These are phyloP conservation scores for Bipolaris cookei DNA, from an alignment of 2,329 filamentous ascomycete species.

Conservation along the genomic window DNA sequence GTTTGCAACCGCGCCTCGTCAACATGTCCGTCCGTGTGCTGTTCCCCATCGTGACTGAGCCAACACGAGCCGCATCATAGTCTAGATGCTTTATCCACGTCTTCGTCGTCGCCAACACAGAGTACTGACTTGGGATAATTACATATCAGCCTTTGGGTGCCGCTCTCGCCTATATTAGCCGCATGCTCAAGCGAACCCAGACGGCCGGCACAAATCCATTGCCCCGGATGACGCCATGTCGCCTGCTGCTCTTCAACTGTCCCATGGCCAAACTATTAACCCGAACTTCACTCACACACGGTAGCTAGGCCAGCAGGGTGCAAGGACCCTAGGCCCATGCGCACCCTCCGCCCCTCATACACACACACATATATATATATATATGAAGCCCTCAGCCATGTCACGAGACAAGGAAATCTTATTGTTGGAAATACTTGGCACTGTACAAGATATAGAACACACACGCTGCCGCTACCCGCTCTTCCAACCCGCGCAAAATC, in stretches of 20 bases:
- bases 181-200: conserved; percentile 11
- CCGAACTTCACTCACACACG: not conserved
- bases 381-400: not conserved
- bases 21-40: too few species aligned
- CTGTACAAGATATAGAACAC: conserved; percentile 51
- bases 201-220: not conserved
- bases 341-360: not conserved
- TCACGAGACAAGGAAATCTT: conserved; percentile 27
- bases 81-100: too few species aligned
- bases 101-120: too few species aligned
- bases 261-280: not conserved
- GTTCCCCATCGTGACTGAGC: too few species aligned
- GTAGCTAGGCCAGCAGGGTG: not conserved
- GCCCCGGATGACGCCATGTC: not conserved
- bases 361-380: not conserved
- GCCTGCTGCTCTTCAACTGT: not conserved
- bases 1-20: not conserved
- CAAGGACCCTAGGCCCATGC: not conserved
- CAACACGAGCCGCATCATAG: too few species aligned
- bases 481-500: conserved; percentile 26
- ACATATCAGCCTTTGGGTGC: conserved; percentile 2
- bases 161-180: conserved; percentile 19
- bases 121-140: not conserved
- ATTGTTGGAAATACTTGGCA: conserved; percentile 48
- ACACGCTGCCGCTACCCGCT: conserved; percentile 37